Evolutionary conservation across 139 green algal species (phyloP).

Genomic region (Asterochloris sp.): DNA sequence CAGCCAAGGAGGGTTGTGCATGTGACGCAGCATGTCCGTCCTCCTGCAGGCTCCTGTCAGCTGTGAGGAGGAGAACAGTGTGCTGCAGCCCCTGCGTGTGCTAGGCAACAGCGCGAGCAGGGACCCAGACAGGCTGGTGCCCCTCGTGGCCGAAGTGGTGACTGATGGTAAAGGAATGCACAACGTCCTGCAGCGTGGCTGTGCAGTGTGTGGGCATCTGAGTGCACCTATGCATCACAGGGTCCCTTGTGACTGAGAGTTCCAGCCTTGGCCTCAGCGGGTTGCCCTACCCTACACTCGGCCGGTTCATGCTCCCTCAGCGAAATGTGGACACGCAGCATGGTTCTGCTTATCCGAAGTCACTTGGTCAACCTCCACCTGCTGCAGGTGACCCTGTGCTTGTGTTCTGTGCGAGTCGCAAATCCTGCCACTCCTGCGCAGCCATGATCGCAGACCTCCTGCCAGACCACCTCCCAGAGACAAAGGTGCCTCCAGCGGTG

Average conservation of each 20-base stretch:
- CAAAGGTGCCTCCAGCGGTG: conserved; percentile 5
- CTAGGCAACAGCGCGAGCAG: conserved; percentile 20
- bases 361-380: no score
- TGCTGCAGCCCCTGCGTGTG: conserved; percentile 19
- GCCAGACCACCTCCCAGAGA: not conserved
- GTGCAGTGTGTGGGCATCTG: no score
- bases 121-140: conserved; percentile 51
- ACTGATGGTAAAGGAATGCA: conserved; percentile 19
- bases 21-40: not conserved
- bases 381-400: conserved; percentile 36
- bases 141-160: conserved; percentile 48
- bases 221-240: no score
- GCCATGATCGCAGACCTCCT: conserved; percentile 33
- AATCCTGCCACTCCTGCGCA: conserved; percentile 22
- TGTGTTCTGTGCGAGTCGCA: conserved; percentile 49
- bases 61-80: not conserved
- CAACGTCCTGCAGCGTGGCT: no score
- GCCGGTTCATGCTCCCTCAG: no score
- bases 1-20: not conserved
- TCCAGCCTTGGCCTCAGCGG: no score
- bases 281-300: no score
- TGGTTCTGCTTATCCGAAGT: no score
- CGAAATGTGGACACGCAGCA: no score
- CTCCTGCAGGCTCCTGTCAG: not conserved
- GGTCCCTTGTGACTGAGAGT: no score